Percentiles rank a stretch among this genome's conserved stretches.
phyloP scores from a whole-genome alignment of 768 basidiomycete species.

The Tulasnella sp. region DNA sequence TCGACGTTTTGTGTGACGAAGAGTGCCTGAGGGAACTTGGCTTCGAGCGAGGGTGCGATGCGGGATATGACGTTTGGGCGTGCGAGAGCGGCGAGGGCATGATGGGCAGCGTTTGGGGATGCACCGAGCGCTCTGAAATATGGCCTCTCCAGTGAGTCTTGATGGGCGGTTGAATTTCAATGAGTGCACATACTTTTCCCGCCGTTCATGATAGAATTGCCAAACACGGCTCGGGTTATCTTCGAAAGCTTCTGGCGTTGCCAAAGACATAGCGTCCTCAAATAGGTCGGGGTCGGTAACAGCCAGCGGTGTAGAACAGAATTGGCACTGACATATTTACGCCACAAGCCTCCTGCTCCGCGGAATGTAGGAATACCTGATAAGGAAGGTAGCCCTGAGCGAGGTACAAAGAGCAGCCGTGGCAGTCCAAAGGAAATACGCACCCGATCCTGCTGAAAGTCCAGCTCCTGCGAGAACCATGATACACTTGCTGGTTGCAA shows the following conservation, averaged over 20 bases:
- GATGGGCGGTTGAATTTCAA: too few relatives aligned
- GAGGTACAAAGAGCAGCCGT: conserved; percentile 14
- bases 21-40: conserved; percentile 29
- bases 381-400: not conserved
- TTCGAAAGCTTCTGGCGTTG: conserved; percentile 42
- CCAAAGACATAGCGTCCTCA: conserved; percentile 40
- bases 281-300: conserved; percentile 41
- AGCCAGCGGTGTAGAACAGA: not conserved
- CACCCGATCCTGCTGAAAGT: conserved; percentile 54
- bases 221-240: conserved; percentile 41
- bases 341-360: conserved; percentile 23
- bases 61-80: conserved; percentile 30
- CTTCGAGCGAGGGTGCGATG: conserved; percentile 23
- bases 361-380: conserved; percentile 39
- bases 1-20: conserved; percentile 22
- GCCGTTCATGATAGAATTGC: conserved; percentile 58
- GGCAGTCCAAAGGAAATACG: conserved; percentile 1
- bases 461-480: conserved; percentile 45
- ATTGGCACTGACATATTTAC: conserved; percentile 5
- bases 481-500: conserved; percentile 26
- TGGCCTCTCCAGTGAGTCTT: not conserved
- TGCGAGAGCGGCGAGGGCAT: conserved; percentile 33
- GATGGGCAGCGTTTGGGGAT: conserved; percentile 46
- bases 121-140: conserved; percentile 35
- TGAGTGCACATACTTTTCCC: conserved; percentile 29